These are phyloP conservation scores for Chaetomiaceae sp. DNA, from an alignment of 2,329 filamentous ascomycete species.

Conservation along the genomic window DNA sequence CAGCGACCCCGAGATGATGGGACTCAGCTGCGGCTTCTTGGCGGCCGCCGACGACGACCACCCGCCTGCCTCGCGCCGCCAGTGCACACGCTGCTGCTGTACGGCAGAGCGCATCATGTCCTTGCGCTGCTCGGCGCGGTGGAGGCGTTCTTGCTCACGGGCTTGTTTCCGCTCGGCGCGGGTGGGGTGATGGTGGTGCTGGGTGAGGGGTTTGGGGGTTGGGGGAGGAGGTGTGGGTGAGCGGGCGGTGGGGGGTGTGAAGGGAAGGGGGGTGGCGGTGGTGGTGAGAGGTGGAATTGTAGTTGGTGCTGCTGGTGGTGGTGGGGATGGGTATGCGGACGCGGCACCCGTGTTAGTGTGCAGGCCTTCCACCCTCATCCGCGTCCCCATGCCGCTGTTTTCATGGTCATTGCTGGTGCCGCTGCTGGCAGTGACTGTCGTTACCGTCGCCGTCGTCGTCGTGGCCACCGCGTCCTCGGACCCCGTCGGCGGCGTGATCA, in stretches of 20 bases:
- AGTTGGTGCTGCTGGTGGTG: too few species aligned
- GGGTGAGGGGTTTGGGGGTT: too few species aligned
- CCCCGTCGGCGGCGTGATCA: slow-evolving; percentile 44
- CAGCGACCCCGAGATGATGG: slow-evolving; percentile 30
- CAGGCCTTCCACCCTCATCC: background rate
- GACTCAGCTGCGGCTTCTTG: slow-evolving; percentile 41
- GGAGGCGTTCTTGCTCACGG: slow-evolving; percentile 34
- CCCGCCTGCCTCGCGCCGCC: slow-evolving; percentile 40
- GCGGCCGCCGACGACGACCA: slow-evolving; percentile 44
- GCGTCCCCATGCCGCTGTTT: too few species aligned
- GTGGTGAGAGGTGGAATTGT: too few species aligned
- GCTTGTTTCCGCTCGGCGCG: too few species aligned
- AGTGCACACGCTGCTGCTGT: slow-evolving; percentile 33
- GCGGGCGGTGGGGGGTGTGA: too few species aligned
- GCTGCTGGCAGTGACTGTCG: background rate
- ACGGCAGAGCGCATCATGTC: slow-evolving; percentile 28
- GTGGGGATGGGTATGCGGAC: too few species aligned
- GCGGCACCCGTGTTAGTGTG: too few species aligned
- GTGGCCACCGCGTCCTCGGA: slow-evolving; percentile 31
- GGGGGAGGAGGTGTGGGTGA: too few species aligned
- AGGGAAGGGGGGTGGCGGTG: too few species aligned
- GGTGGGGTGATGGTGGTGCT: too few species aligned
- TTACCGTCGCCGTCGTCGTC: background rate
- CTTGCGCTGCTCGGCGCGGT: slow-evolving; percentile 38
- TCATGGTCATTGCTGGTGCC: too few species aligned